Base-by-base conservation (phyloP, 768 basidiomycete genomes). In the Steccherinum ochraceum region DNA sequence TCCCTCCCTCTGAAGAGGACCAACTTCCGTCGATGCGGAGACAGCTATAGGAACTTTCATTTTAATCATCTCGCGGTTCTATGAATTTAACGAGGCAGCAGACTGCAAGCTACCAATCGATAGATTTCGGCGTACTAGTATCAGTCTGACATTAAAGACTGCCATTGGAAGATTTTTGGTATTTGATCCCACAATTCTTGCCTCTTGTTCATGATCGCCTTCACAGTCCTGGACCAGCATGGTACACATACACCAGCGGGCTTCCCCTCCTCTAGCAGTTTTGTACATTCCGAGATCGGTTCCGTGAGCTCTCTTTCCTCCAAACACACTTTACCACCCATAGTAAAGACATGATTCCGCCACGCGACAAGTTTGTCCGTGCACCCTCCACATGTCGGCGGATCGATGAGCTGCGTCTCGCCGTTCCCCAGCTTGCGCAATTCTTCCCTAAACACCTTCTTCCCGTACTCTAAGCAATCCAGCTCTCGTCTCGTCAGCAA, bases 111-210 rank as follows among this genome's bases (percentile, higher is more conserved):
- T n/a, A n/a, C n/a, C n/a, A n/a, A n/a, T n/a, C n/a, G n/a, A n/a
- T n/a, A n/a, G n/a, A n/a, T n/a, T n/a, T n/a, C n/a, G n/a, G n/a
- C n/a, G n/a, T n/a, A n/a, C n/a, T n/a, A n/a, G n/a, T n/a, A n/a
- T 35, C 30, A 35, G 30, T 7, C 30, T 7, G 30, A 35, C 30
- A 35, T 35, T 16, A 35, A 7, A 16, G 7, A 7, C 7, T 7
- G 16, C 30, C 30, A 35, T 16, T 16, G 7, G 30, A 49, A 53
- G 35, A 52, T 48, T 4, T 45, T 42, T 40, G 51, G 51, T 2
- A 52, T 26, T 46, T 52, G 45, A 25, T 52, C 51, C 51, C 51
- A 52, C 25, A 52, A 47, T 40, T 52, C 46, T 40, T 47, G 45
- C n/a, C 51, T 45, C 4, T 43, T 40, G 39, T 46, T 40, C 51